These are phyloP conservation scores for Calonectria pseudoreteaudii DNA, from an alignment of 2,329 filamentous ascomycete species.

Conservation along the genomic window DNA sequence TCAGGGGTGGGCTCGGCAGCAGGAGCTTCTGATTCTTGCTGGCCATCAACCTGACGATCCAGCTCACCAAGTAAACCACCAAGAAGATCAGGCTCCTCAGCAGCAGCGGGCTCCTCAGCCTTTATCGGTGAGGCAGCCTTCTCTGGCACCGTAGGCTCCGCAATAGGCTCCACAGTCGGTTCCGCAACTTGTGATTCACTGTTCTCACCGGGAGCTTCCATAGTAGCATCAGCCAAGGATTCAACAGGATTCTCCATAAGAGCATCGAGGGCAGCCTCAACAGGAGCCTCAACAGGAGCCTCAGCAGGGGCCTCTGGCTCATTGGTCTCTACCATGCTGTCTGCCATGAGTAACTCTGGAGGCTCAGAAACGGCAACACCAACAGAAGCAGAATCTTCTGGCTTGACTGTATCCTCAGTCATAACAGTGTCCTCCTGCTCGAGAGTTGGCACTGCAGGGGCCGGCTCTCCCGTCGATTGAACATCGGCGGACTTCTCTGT, in stretches of 20 bases:
- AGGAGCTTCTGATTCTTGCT: constrained; percentile 11
- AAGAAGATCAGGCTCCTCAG: constrained; percentile 57
- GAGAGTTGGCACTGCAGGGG: constrained; percentile 37
- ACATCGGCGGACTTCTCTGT: constrained; percentile 41
- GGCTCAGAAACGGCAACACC: constrained; percentile 45
- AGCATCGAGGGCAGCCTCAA: constrained; percentile 28
- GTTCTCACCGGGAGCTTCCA: background rate
- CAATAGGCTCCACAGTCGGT: constrained; percentile 27
- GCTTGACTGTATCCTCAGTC: constrained; percentile 53
- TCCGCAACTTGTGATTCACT: background rate
- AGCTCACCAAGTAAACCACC: constrained; percentile 60
- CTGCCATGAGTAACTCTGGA: constrained; percentile 43
- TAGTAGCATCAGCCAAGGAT: background rate
- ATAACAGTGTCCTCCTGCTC: constrained; percentile 48
- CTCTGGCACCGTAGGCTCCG: constrained; percentile 23
- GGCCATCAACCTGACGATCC: constrained; percentile 50
- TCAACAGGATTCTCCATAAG: background rate
- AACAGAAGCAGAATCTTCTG: constrained; percentile 53
- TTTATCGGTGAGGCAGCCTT: constrained; percentile 36
- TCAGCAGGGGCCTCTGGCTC: background rate
- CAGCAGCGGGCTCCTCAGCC: constrained; percentile 37
- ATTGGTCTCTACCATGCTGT: constrained; percentile 33
- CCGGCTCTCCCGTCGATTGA: constrained; percentile 32
- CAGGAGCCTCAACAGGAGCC: background rate
- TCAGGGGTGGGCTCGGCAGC: constrained; percentile 4